phyloP scores from a whole-genome alignment of 352 stramenopile genomes.

The Phytophthora quininea region DNA sequence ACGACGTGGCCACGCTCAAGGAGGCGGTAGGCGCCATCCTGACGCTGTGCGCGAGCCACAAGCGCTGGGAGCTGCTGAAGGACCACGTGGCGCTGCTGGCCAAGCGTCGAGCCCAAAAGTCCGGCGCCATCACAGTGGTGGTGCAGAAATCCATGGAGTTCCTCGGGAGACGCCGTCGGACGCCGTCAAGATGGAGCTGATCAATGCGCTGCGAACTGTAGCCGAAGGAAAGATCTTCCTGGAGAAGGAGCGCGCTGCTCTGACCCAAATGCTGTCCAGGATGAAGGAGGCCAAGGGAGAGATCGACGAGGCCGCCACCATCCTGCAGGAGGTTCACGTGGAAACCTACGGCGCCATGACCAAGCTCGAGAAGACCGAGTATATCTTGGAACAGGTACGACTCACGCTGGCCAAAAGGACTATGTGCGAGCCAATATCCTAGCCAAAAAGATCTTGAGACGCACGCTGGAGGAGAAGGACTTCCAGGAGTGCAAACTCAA shows the following conservation, averaged over 20 bases:
- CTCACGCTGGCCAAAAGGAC: constrained; percentile 97
- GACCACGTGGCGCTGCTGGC: constrained; percentile 84
- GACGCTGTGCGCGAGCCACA: constrained; percentile 78
- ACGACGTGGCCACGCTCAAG: constrained; percentile 89
- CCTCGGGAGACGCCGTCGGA: constrained; percentile 79
- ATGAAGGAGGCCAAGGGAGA: constrained; percentile 94
- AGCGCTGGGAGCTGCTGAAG: constrained; percentile 91
- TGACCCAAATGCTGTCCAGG: constrained; percentile 92
- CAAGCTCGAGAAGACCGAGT: constrained; percentile 98
- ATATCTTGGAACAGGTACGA: constrained; percentile 98
- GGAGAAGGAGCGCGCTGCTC: constrained; percentile 94
- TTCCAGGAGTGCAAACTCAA: constrained; percentile 97
- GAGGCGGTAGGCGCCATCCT: constrained; percentile 76
- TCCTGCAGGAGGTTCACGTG: constrained; percentile 98
- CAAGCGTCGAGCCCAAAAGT: constrained; percentile 92
- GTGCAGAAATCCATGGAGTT: constrained; percentile 89
- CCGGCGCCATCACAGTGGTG: constrained; percentile 81
- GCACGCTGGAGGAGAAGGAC: constrained; percentile 92
- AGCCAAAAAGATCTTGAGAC: constrained; percentile 96
- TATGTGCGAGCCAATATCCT: constrained; percentile 97
- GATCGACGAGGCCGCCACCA: constrained; percentile 92
- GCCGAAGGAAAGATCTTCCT: constrained; percentile 98
- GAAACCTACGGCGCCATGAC: constrained; percentile 99
- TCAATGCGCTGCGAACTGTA: constrained; percentile 93
- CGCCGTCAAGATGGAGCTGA: constrained; percentile 92